Percentiles rank a stretch among this genome's conserved stretches.
These are phyloP conservation scores for Bipolaris sorokiniana DNA, from an alignment of 2,329 filamentous ascomycete species.

Conservation along the genomic window DNA sequence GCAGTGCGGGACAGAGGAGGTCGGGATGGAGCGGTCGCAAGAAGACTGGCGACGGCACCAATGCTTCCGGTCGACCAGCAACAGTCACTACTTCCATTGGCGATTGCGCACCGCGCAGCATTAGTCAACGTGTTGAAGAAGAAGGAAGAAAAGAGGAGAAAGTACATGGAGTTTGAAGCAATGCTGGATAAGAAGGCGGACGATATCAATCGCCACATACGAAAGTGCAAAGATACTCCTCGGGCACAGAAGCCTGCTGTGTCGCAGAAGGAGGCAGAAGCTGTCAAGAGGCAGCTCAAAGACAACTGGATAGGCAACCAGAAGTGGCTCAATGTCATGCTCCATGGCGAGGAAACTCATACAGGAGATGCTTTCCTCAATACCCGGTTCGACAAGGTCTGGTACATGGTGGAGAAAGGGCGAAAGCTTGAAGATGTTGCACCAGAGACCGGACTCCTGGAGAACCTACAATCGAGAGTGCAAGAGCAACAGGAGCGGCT, in stretches of 20 bases:
- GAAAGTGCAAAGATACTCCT: slow-evolving; percentile 45
- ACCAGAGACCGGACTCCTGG: slow-evolving; percentile 62
- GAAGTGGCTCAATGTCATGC: slow-evolving; percentile 73
- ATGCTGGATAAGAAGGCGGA: slow-evolving; percentile 68
- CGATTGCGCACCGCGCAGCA: slow-evolving; percentile 74
- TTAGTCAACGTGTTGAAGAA: slow-evolving; percentile 64
- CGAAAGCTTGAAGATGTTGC: slow-evolving; percentile 64
- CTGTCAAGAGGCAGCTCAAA: slow-evolving; percentile 64
- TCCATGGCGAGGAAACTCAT: slow-evolving; percentile 68
- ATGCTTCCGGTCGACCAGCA: slow-evolving; percentile 40
- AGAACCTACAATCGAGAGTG: slow-evolving; percentile 74
- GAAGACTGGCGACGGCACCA: slow-evolving; percentile 57
- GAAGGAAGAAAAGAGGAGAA: slow-evolving; percentile 64
- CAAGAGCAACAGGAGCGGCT: slow-evolving; percentile 70
- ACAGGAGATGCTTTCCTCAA: slow-evolving; percentile 68
- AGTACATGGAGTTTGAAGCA: slow-evolving; percentile 68
- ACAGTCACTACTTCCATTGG: slow-evolving; percentile 64
- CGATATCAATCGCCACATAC: slow-evolving; percentile 62
- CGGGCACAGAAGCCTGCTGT: slow-evolving; percentile 39
- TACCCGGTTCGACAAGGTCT: slow-evolving; percentile 72
- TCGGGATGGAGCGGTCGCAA: slow-evolving; percentile 49
- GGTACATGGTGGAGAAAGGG: slow-evolving; percentile 69
- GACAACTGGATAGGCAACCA: slow-evolving; percentile 82
- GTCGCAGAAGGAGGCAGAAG: slow-evolving; percentile 36
- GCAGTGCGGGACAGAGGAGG: slow-evolving; percentile 55